Conservation (phyloP, 768 basidiomycete genomes). For the Suillus paluster region DNA sequence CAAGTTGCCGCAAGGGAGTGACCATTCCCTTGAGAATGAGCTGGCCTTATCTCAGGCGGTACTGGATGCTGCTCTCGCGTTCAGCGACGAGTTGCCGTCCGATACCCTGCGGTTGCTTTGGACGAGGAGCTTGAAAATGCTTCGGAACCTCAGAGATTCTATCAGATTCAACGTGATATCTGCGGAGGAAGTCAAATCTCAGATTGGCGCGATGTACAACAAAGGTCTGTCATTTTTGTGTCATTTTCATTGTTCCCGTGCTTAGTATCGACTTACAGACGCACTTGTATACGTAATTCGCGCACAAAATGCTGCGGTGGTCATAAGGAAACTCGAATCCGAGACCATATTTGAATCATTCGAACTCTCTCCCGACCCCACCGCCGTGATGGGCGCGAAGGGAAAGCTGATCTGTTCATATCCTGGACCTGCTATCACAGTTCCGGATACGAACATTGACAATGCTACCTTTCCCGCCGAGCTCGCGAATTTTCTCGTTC, state of each 20-base stretch:
- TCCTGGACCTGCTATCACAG: slow-evolving; percentile 47
- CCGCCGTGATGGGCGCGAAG: slow-evolving; percentile 38
- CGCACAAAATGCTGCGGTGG: slow-evolving; percentile 53
- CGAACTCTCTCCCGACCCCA: slow-evolving; percentile 44
- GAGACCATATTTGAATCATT: slow-evolving; percentile 49
- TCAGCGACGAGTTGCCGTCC: slow-evolving; percentile 11
- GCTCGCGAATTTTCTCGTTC: slow-evolving; percentile 43
- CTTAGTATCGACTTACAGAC: slow-evolving; percentile 31
- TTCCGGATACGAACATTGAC: slow-evolving; percentile 36
- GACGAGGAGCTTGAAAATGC: slow-evolving; percentile 36
- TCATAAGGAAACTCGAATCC: slow-evolving; percentile 37
- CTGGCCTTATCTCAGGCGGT: slow-evolving; percentile 28
- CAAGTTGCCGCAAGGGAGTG: slow-evolving; percentile 42
- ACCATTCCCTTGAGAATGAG: slow-evolving; percentile 30
- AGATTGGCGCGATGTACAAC: slow-evolving; percentile 22
- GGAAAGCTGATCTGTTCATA: slow-evolving; percentile 51
- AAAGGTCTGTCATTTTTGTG: slow-evolving; percentile 15
- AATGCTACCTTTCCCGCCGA: slow-evolving; percentile 37
- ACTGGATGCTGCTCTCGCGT: slow-evolving; percentile 23
- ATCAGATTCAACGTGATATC: slow-evolving; percentile 14
- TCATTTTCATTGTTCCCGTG: neutral
- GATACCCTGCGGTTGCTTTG: slow-evolving; percentile 28
- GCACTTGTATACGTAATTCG: slow-evolving; percentile 42
- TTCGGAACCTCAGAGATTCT: slow-evolving; percentile 24
- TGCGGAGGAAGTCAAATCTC: slow-evolving; percentile 14